Percentiles rank a stretch among this genome's conserved stretches.
These are phyloP conservation scores for Hypericum perforatum DNA, from an alignment of 345 rosid genomes.

Conservation along the genomic window DNA sequence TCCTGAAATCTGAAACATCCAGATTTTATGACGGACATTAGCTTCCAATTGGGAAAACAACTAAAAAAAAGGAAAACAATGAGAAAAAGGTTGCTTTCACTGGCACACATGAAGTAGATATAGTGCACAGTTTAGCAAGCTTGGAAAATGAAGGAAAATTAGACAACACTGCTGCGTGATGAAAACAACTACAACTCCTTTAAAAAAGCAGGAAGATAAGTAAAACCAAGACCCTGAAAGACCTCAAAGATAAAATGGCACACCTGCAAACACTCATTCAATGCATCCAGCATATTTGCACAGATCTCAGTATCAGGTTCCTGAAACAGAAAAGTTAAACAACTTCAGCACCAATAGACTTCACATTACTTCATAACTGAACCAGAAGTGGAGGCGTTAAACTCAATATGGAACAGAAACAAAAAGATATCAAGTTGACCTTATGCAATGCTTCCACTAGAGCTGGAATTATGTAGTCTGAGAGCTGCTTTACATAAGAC, in stretches of 20 bases:
- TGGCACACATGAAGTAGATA: not conserved
- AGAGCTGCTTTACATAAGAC: slow-evolving; percentile 4
- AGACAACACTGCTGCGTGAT: no score
- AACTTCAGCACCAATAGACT: no score
- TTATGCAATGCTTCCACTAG: slow-evolving; percentile 11
- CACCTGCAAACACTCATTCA: slow-evolving; percentile 12
- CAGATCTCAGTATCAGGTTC: not conserved
- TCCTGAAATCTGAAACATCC: slow-evolving; percentile 11
- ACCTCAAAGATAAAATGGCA: not conserved
- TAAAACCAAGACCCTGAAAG: not conserved
- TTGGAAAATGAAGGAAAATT: no score
- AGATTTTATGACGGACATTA: no score
- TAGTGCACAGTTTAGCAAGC: no score
- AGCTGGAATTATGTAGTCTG: not conserved
- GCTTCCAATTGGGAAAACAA: no score
- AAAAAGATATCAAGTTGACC: not conserved
- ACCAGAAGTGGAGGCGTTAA: not conserved
- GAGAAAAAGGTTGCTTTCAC: not conserved
- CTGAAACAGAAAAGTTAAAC: not conserved
- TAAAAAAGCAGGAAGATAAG: no score
- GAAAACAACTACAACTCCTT: no score
- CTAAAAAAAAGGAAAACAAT: not conserved
- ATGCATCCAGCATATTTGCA: slow-evolving; percentile 5
- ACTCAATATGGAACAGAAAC: not conserved
- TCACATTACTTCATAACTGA: no score